Base-by-base conservation (phyloP, 768 basidiomycete species). In the Mycena filopes region DNA sequence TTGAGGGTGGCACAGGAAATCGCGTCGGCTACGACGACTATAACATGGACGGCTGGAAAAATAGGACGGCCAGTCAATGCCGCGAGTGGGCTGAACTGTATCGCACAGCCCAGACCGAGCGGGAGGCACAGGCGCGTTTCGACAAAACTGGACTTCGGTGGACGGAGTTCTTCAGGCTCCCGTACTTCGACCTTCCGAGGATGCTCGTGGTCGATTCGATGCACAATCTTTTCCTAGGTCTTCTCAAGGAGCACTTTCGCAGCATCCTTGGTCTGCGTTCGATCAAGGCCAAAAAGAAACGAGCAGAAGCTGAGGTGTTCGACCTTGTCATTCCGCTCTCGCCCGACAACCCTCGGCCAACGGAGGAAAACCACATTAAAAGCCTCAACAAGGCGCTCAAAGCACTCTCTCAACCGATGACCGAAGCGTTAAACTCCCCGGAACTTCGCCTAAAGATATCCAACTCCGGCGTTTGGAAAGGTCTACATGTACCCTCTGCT, bases 171-270 rank as follows among this genome's bases (percentile, higher is more conserved):
- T 33, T 58, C 3, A 23, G 56, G 36, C 36, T 58, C 16, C 56
- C 56, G 1, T 58, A 58, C 23, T 58, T 58, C 23, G 56, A 58
- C 18, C 33, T 48, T 1, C 33, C 56, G 1, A 28, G 1, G 4
- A 58, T 58, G 56, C 15, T 58, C 12, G 46, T 58, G 2, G 25
- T 58, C 31, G 56, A 58, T 16, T 58, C 45, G 1, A 58, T 58
- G 56, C 56, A 58, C 56, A 58, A 58, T 26, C 28, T 60, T 26
- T 57, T 51, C 28, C 64, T 49, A 15, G 49, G 33, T 4, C 55
- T 56, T 8, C 43, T 58, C 25, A 47, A 40, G 25, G 56, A 58
- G 8, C 56, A 58, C 25, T 58, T 47, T 20, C 56, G 56, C 20
- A 1, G 10, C 33, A 48, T 58, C 18, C 56, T 58, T 8, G 56